These are phyloP conservation scores for Solanum virginianum DNA, from an alignment of 257 asterid species.

Conservation along the genomic window DNA sequence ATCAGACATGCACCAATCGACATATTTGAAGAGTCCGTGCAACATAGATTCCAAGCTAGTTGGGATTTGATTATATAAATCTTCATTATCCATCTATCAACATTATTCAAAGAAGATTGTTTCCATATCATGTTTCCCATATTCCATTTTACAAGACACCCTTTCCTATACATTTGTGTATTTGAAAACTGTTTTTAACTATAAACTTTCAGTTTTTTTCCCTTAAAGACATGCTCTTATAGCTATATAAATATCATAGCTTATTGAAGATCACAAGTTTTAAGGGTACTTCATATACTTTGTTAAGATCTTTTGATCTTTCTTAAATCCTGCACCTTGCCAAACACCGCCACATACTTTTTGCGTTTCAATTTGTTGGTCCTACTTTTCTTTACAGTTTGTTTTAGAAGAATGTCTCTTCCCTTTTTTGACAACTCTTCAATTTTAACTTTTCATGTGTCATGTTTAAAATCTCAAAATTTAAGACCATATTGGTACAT, in stretches of 20 bases:
- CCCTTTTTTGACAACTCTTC: too few relatives aligned
- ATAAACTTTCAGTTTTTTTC: neutral
- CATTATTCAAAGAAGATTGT: neutral
- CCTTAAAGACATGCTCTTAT: neutral
- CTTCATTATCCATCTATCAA: neutral
- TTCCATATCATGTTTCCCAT: neutral
- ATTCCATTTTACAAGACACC: neutral
- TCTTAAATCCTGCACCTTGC: neutral
- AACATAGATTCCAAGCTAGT: neutral
- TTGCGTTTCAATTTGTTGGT: too few relatives aligned
- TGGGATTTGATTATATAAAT: neutral
- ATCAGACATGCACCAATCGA: too few relatives aligned
- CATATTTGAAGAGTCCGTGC: too few relatives aligned
- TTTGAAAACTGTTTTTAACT: neutral
- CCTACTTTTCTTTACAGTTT: too few relatives aligned
- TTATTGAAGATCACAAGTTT: neutral
- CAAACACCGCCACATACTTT: neutral
- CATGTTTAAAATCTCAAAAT: too few relatives aligned
- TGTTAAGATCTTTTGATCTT: neutral
- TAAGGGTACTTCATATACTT: neutral
- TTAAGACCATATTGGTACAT: too few relatives aligned
- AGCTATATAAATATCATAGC: neutral
- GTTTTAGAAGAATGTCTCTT: too few relatives aligned
- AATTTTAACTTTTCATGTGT: too few relatives aligned
- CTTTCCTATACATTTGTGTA: neutral